These are phyloP conservation scores for Diaporthe batatas DNA, from an alignment of 2,329 filamentous ascomycete species.

Conservation along the genomic window DNA sequence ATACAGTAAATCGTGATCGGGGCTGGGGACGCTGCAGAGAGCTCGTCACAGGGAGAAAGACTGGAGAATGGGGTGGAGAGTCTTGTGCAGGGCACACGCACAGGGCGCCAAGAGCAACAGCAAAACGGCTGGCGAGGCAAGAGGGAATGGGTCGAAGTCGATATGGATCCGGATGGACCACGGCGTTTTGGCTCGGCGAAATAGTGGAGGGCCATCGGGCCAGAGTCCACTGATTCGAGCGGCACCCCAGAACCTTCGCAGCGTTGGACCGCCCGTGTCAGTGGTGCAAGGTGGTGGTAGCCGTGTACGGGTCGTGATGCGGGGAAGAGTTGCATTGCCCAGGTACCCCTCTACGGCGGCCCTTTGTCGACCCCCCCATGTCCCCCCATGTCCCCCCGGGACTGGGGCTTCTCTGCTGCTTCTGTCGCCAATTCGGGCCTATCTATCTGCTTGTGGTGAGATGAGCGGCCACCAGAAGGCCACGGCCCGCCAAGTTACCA, in stretches of 20 bases:
- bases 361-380: slow-evolving; percentile 20
- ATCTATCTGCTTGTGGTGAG: slow-evolving; percentile 38
- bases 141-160: slow-evolving; percentile 41
- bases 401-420: slow-evolving; percentile 25
- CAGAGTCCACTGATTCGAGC: slow-evolving; percentile 45
- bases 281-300: slow-evolving; percentile 32
- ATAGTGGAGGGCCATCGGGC: slow-evolving; percentile 63
- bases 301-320: background rate
- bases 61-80: slow-evolving; percentile 43
- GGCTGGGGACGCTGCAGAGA: slow-evolving; percentile 10
- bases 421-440: slow-evolving; percentile 38
- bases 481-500: slow-evolving; percentile 36
- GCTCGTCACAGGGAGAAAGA: slow-evolving; percentile 41
- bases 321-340: background rate
- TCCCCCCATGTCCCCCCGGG: background rate
- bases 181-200: slow-evolving; percentile 70
- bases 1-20: slow-evolving; percentile 18
- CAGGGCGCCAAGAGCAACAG: slow-evolving; percentile 30
- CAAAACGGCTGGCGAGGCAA: slow-evolving; percentile 42
- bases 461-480: slow-evolving; percentile 29
- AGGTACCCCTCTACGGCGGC: slow-evolving; percentile 38
- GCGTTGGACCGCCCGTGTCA: background rate
- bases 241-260: slow-evolving; percentile 29
- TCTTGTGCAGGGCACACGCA: slow-evolving; percentile 25
- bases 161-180: slow-evolving; percentile 56